Conservation (phyloP, 371 early-diverging fungal species). For the Massospora cicadina region DNA sequence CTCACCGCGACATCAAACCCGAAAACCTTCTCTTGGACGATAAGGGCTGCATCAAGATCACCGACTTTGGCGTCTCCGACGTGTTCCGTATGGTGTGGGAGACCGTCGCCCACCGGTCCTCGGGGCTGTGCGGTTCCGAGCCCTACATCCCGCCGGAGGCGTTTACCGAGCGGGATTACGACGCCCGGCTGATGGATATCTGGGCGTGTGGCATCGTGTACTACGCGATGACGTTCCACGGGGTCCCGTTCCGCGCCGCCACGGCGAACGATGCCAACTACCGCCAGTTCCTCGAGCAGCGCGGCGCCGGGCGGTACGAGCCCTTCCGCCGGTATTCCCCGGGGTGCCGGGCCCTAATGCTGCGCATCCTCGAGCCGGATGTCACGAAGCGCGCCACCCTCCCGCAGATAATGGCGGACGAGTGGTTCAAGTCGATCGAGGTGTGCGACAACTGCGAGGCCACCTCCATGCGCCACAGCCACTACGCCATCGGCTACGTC, state of each 20-base stretch:
- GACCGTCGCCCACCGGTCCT: slow-evolving; percentile 34
- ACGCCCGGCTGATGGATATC: slow-evolving; percentile 60
- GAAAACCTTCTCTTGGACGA: slow-evolving; percentile 84
- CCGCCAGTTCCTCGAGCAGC: slow-evolving; percentile 29
- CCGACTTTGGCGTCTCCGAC: slow-evolving; percentile 93
- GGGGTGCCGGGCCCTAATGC: slow-evolving; percentile 33
- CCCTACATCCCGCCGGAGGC: slow-evolving; percentile 89
- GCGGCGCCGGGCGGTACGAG: slow-evolving; percentile 27
- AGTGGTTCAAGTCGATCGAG: slow-evolving; percentile 48
- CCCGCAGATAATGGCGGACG: slow-evolving; percentile 32
- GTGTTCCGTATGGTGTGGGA: slow-evolving; percentile 75
- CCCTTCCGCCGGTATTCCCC: slow-evolving; percentile 35
- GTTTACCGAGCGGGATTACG: slow-evolving; percentile 39
- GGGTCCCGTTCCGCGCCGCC: slow-evolving; percentile 59
- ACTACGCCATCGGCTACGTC: not conserved
- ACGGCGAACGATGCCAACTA: slow-evolving; percentile 41
- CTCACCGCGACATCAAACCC: slow-evolving; percentile 76
- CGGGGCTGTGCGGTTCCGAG: slow-evolving; percentile 67
- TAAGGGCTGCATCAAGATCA: slow-evolving; percentile 74
- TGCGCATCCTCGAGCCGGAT: slow-evolving; percentile 65
- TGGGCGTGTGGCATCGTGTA: slow-evolving; percentile 76
- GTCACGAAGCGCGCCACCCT: slow-evolving; percentile 42
- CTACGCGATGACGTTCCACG: slow-evolving; percentile 55
- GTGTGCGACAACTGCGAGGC: slow-evolving; percentile 17
- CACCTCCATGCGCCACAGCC: not conserved